phyloP scores from a whole-genome alignment of 176 grass and related monocot genomes.

The Bolboschoenus planiculmis region DNA sequence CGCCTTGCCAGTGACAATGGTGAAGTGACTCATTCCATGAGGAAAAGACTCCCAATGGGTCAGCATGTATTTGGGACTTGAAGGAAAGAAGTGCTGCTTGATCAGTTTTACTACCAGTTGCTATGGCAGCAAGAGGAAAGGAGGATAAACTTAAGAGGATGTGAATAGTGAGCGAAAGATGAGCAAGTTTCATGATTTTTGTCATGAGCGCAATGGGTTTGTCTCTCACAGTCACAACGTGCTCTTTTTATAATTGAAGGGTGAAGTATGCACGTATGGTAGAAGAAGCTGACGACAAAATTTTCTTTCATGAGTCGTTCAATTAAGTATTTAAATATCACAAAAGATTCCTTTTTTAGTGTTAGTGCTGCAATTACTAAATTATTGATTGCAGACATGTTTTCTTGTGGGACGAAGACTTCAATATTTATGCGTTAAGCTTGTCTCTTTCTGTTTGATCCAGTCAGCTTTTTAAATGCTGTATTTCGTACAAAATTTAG shows the following conservation, averaged over 20 bases:
- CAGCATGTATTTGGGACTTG: slow-evolving; percentile 14
- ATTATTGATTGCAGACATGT: too few relatives aligned
- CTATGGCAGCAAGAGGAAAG: neutral
- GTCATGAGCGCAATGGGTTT: neutral
- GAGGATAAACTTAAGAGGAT: neutral
- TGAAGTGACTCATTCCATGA: slow-evolving; percentile 37
- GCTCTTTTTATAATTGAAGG: neutral
- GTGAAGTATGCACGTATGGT: too few relatives aligned
- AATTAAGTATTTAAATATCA: too few relatives aligned
- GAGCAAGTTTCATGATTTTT: neutral
- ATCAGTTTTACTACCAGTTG: neutral
- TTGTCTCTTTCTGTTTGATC: too few relatives aligned
- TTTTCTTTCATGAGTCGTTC: too few relatives aligned
- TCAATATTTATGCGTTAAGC: too few relatives aligned
- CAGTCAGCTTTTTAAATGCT: too few relatives aligned
- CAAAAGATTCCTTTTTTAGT: too few relatives aligned
- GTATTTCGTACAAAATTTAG: too few relatives aligned
- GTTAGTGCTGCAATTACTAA: too few relatives aligned
- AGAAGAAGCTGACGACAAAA: too few relatives aligned
- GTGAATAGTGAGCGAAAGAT: neutral
- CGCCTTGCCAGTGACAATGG: slow-evolving; percentile 29
- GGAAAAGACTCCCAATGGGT: neutral
- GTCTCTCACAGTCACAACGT: neutral
- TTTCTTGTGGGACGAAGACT: too few relatives aligned
- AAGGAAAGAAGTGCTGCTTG: slow-evolving; percentile 25